Percentiles rank a stretch among this genome's conserved stretches.
These are phyloP conservation scores for Boechera divaricarpa DNA, from an alignment of 345 rosid genomes.

Conservation along the genomic window DNA sequence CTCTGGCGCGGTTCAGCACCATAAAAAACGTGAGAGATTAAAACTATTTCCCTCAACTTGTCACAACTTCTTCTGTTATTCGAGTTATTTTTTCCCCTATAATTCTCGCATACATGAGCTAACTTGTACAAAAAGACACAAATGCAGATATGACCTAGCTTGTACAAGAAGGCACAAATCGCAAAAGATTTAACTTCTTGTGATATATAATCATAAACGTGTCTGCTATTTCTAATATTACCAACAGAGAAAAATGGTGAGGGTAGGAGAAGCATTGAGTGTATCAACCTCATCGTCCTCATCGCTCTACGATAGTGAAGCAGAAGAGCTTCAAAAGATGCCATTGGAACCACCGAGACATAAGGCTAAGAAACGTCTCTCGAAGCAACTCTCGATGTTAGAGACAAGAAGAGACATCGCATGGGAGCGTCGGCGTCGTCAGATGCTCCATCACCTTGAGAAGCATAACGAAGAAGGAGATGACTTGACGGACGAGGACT, in stretches of 20 bases:
- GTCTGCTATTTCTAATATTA: neutral
- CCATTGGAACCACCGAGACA: conserved; percentile 53
- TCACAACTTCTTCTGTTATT: neutral
- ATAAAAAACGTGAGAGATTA: conserved; percentile 16
- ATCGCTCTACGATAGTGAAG: conserved; percentile 48
- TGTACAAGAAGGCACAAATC: conserved; percentile 28
- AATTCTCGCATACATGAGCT: neutral
- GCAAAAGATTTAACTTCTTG: neutral
- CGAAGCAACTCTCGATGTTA: conserved; percentile 84
- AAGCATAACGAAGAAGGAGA: conserved; percentile 41
- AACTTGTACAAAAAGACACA: conserved; percentile 28
- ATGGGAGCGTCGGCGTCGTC: conserved; percentile 88
- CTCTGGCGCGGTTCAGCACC: conserved; percentile 7
- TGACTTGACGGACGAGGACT: conserved; percentile 81
- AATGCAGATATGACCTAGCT: conserved; percentile 1
- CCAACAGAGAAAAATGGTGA: conserved; percentile 26
- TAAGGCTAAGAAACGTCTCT: conserved; percentile 53
- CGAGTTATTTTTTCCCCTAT: neutral
- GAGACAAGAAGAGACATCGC: conserved; percentile 71
- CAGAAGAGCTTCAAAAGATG: conserved; percentile 60
- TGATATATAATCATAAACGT: neutral
- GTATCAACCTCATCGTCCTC: conserved; percentile 47
- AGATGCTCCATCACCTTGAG: conserved; percentile 56
- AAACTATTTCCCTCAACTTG: neutral
- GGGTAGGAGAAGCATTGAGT: conserved; percentile 37